A percentile compares a stretch with the other conserved stretches of the same genome.
Conservation (phyloP, 2,329 filamentous ascomycete genomes). For the Colletotrichum horii region DNA sequence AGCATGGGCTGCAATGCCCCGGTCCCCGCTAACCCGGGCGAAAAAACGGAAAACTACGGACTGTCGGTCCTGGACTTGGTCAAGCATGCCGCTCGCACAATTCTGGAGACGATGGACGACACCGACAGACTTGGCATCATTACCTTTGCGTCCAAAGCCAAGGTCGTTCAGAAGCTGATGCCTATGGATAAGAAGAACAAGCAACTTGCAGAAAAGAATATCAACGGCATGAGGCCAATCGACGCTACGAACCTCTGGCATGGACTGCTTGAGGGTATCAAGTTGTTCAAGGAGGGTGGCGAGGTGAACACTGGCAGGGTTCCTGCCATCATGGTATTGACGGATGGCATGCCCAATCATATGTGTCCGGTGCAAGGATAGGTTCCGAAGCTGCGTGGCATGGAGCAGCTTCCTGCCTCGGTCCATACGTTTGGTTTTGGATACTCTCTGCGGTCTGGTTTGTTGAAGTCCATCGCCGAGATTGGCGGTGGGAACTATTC, state of each 20-base stretch:
- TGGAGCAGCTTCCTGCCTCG: conserved; percentile 44
- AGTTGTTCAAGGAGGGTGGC: conserved; percentile 44
- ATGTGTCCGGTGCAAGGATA: conserved; percentile 59
- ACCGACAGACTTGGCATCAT: conserved; percentile 63
- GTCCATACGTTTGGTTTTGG: conserved; percentile 63
- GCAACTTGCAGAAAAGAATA: conserved; percentile 39
- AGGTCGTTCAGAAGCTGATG: conserved; percentile 49
- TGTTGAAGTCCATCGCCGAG: conserved; percentile 66
- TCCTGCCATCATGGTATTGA: conserved; percentile 58
- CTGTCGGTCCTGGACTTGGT: conserved; percentile 63
- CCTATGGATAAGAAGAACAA: conserved; percentile 55
- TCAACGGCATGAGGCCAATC: conserved; percentile 44
- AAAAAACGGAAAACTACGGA: conserved; percentile 50
- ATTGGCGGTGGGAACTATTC: conserved; percentile 61
- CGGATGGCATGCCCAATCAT: conserved; percentile 60
- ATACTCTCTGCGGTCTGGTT: conserved; percentile 51
- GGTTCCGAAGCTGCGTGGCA: conserved; percentile 54
- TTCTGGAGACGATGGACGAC: conserved; percentile 60
- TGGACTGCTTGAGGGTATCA: conserved; percentile 56
- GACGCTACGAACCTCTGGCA: conserved; percentile 62
- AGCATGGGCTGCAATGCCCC: conserved; percentile 59
- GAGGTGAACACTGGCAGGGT: conserved; percentile 39
- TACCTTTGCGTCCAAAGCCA: conserved; percentile 50
- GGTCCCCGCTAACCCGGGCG: conserved; percentile 42
- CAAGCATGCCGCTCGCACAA: conserved; percentile 64